Base-by-base conservation (phyloP, 2,329 filamentous ascomycete genomes). In the Verticillium albo-atrum region DNA sequence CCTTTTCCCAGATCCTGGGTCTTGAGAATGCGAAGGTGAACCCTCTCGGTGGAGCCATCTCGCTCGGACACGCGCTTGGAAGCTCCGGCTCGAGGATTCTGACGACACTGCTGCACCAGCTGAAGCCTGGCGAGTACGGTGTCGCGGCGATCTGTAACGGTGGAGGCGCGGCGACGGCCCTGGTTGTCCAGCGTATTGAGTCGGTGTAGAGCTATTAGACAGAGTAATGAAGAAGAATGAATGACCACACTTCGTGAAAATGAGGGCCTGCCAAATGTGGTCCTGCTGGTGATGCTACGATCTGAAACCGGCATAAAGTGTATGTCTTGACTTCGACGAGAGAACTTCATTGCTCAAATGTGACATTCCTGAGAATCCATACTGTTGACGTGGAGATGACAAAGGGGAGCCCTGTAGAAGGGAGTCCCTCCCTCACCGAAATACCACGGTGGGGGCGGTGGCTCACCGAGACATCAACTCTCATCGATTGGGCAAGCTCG, bases 111-210 rank as follows among this genome's bases (percentile, higher is more conserved):
- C 81, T 98, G 62, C 94, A 98, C 75, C 94, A 97, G 77, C 80
- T 98, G 63, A 88, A 96, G 79, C 87, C 89, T 47, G 93, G 93
- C 35, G 91, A 99, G 77, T 98, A 97, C 71, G 95, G 95, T 58
- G 91, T 94, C 65, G 95, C 93, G 17, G 93, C 93, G 3, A 98
- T 99, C 62, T 98, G 95, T 79, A 99, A 99, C 69, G 95, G 95
- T 53, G 95, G 95, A 50, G 95, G 95, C 61, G 94, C 92, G 15
- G 91, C 94, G 1, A 94, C 91, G 10, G 95, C 93, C 0, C 83
- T 98, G 71, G 91, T 98, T 55, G 91, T 99, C 58, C 93, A 98
- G 76, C 87, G 87, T 67, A 82, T 94, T 66, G 88, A 89, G 64
- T 78, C 77, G 55, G 81, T 83, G 58, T 85, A 70, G 70, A 27